A percentile compares a stretch with the other conserved stretches of the same genome.
phyloP scores from a whole-genome alignment of 202 grass and related monocot genomes.

The Setaria italica region DNA sequence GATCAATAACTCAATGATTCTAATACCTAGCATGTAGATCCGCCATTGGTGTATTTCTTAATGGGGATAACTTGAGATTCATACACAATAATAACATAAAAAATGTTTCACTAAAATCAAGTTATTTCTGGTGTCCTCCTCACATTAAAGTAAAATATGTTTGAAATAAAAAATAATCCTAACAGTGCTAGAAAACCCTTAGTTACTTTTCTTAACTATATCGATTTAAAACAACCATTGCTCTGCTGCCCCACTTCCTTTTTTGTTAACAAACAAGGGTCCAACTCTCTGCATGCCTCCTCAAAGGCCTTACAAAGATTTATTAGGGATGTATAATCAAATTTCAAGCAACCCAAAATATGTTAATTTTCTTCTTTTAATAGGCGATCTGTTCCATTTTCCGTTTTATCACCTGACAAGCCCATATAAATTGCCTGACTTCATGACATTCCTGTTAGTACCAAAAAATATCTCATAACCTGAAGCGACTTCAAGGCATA shows the following conservation, averaged over 20 bases:
- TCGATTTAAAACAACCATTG: background rate
- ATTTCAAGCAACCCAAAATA: background rate
- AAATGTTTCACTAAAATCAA: conserved; percentile 19
- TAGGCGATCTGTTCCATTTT: background rate
- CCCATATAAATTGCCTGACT: conserved; percentile 7
- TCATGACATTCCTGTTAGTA: background rate
- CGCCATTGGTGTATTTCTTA: background rate
- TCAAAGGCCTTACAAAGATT: background rate
- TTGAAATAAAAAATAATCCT: conserved; percentile 16
- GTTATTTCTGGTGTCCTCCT: background rate
- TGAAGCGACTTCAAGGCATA: conserved; percentile 28
- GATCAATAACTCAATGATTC: background rate
- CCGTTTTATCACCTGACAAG: background rate
- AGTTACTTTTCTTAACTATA: background rate
- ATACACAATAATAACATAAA: background rate
- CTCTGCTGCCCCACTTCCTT: background rate
- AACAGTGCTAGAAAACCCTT: conserved; percentile 8
- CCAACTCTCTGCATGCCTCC: background rate
- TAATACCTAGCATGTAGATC: conserved; percentile 20
- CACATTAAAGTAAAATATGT: conserved; percentile 21
- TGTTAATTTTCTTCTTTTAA: background rate
- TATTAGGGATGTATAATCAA: background rate
- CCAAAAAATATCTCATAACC: background rate
- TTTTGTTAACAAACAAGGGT: background rate
- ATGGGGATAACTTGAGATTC: background rate